These are phyloP conservation scores for Eleusine coracana DNA, from an alignment of 176 grass and related monocot genomes.

Conservation along the genomic window DNA sequence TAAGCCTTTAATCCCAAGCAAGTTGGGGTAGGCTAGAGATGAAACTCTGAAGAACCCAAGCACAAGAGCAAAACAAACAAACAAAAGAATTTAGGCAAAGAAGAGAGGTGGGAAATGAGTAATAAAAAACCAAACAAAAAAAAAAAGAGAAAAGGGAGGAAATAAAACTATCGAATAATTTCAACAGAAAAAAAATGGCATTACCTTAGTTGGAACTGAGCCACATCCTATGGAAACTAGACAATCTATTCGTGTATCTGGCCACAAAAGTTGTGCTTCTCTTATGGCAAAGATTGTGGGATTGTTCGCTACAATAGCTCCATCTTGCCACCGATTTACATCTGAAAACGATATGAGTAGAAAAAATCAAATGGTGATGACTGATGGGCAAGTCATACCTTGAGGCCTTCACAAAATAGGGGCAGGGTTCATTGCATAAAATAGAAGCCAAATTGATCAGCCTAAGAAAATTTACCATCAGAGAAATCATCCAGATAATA, in stretches of 20 bases:
- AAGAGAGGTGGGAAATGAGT: too few relatives aligned
- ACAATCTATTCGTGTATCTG: conserved; percentile 94
- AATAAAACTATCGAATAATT: neutral
- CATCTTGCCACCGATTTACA: conserved; percentile 97
- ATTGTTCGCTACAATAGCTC: conserved; percentile 98
- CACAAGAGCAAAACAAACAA: too few relatives aligned
- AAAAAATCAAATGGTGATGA: conserved; percentile 32
- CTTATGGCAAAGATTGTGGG: conserved; percentile 98
- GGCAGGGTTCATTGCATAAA: conserved; percentile 13
- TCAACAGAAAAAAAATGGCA: conserved; percentile 9
- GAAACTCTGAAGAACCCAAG: too few relatives aligned
- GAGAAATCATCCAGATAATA: conserved; percentile 99
- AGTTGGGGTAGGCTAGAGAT: too few relatives aligned
- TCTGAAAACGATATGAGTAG: conserved; percentile 45
- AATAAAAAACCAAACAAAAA: too few relatives aligned
- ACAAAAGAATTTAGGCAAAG: too few relatives aligned
- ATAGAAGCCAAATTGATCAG: neutral
- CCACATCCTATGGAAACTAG: conserved; percentile 94
- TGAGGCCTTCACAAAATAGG: conserved; percentile 32
- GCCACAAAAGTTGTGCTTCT: conserved; percentile 98
- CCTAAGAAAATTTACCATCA: conserved; percentile 69
- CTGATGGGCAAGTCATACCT: conserved; percentile 4
- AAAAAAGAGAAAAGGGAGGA: too few relatives aligned
- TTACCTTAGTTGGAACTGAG: conserved; percentile 95
- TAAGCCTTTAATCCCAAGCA: too few relatives aligned